These are phyloP conservation scores for Fusarium pininemorale DNA, from an alignment of 2,329 filamentous ascomycete species.

Conservation along the genomic window DNA sequence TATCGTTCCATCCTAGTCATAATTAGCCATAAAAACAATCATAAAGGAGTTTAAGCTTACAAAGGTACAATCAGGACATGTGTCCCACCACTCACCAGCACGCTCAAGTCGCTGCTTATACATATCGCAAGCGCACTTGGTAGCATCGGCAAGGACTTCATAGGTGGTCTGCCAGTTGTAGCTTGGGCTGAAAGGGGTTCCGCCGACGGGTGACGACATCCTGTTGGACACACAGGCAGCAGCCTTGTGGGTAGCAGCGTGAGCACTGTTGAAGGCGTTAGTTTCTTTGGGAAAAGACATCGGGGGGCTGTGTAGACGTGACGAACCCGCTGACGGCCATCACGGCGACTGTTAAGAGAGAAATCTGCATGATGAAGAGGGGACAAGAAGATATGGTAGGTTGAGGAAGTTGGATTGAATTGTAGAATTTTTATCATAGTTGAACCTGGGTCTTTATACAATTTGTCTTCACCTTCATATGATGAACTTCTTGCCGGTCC, in stretches of 20 bases:
- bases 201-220: neutral
- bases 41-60: neutral
- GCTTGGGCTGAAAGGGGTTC: neutral
- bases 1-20: neutral
- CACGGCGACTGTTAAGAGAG: neutral
- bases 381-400: rapidly evolving
- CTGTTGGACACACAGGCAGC: neutral
- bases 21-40: neutral
- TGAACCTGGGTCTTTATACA: neutral
- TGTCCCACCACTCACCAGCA: neutral
- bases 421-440: rapidly evolving
- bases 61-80: neutral
- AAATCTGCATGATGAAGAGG: neutral
- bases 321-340: neutral
- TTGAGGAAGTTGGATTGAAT: neutral
- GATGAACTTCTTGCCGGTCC: neutral
- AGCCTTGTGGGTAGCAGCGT: neutral
- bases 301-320: rapidly evolving
- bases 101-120: neutral
- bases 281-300: rapidly evolving
- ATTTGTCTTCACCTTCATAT: neutral
- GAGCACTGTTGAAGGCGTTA: neutral
- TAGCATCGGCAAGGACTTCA: neutral
- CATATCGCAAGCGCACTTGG: neutral
- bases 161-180: neutral